These are phyloP conservation scores for Monosporascus sp. DNA, from an alignment of 2,329 filamentous ascomycete species.

Conservation along the genomic window DNA sequence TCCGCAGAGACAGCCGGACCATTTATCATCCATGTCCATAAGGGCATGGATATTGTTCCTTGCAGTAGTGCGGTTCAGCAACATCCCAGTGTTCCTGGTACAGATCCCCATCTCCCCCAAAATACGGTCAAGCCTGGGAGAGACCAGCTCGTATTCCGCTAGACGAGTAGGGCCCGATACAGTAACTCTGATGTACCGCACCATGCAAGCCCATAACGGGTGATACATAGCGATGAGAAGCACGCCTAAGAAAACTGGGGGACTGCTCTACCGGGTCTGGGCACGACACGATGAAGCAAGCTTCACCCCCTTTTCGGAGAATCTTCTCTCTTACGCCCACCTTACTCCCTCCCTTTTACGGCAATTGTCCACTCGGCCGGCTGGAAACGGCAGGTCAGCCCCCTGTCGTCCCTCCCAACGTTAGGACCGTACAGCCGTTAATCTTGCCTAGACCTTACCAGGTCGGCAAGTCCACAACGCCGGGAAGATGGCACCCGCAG, in stretches of 20 bases:
- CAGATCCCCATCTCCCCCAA: not conserved
- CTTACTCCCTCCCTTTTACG: not conserved
- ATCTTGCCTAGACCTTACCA: not conserved
- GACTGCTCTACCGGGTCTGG: not conserved
- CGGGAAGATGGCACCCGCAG: not conserved
- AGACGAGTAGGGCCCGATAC: not conserved
- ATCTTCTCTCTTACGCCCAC: not conserved
- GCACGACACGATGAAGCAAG: not conserved
- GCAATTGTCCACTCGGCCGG: not conserved
- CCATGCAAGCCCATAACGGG: no score
- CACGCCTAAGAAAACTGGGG: not conserved
- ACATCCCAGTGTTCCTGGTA: not conserved
- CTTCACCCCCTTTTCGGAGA: not conserved
- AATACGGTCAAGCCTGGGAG: not conserved
- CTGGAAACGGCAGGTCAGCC: no score
- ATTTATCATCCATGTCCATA: not conserved
- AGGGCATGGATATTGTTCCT: conserved; percentile 1
- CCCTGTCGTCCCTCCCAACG: no score
- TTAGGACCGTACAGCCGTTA: not conserved
- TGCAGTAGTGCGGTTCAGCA: not conserved
- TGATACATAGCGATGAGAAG: not conserved
- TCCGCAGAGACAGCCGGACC: not conserved
- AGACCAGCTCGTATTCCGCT: not conserved
- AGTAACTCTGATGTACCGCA: not conserved
- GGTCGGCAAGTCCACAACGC: not conserved